phyloP scores from a whole-genome alignment of 345 rosid genomes.

The Microthlaspi erraticum region DNA sequence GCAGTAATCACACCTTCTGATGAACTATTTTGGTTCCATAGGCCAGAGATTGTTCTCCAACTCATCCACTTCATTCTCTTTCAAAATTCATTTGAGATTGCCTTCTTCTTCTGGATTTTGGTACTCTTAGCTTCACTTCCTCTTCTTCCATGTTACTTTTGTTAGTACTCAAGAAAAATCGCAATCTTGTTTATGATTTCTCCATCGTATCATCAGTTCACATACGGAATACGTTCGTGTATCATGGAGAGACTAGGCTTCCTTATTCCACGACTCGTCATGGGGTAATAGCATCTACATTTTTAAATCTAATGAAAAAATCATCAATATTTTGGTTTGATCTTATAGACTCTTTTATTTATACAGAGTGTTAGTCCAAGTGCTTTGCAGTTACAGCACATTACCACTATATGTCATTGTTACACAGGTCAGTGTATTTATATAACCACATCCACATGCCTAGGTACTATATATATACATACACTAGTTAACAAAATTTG shows the following conservation, averaged over 20 bases:
- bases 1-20: slow-evolving; percentile 71
- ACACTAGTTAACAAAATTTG: background rate
- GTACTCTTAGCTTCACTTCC: slow-evolving; percentile 42
- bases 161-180: background rate
- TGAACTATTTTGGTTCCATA: slow-evolving; percentile 72
- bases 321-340: background rate
- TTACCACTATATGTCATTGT: slow-evolving; percentile 79
- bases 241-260: slow-evolving; percentile 71
- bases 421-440: slow-evolving; percentile 55
- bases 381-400: slow-evolving; percentile 89
- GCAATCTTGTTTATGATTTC: background rate
- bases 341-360: background rate
- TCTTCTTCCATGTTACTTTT: background rate
- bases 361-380: slow-evolving; percentile 78
- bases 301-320: background rate
- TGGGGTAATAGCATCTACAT: slow-evolving; percentile 56
- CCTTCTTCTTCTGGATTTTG: slow-evolving; percentile 90
- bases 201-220: slow-evolving; percentile 42
- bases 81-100: slow-evolving; percentile 84
- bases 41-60: slow-evolving; percentile 56
- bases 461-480: background rate
- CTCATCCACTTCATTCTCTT: slow-evolving; percentile 85
- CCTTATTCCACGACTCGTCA: slow-evolving; percentile 72
- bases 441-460: background rate
- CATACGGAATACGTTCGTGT: slow-evolving; percentile 86